These are phyloP conservation scores for Eutypella sp. DNA, from an alignment of 2,329 filamentous ascomycete genomes.

Conservation along the genomic window DNA sequence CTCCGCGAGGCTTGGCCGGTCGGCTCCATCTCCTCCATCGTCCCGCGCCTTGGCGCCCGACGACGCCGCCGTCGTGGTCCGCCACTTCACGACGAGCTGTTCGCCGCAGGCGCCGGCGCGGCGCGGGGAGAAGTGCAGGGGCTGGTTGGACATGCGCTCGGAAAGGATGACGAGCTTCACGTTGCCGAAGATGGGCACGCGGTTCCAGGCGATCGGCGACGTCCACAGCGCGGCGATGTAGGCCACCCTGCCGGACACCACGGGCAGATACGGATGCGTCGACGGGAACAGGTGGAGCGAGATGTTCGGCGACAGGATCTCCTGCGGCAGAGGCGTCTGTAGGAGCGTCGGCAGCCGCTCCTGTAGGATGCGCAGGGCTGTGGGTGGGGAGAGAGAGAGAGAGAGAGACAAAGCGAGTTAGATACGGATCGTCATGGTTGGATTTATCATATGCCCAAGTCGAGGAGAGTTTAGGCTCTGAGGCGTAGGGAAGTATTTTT, in stretches of 20 bases:
- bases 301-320: conserved; percentile 72
- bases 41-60: conserved; percentile 38
- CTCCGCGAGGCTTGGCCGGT: conserved; percentile 22
- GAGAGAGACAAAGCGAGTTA: conserved; percentile 1
- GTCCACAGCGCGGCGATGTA: conserved; percentile 96
- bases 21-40: conserved; percentile 3
- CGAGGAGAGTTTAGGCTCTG: neutral
- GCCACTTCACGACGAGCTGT: conserved; percentile 88
- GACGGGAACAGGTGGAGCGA: conserved; percentile 66
- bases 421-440: conserved; percentile 5
- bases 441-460: neutral
- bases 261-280: conserved; percentile 83
- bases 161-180: conserved; percentile 82
- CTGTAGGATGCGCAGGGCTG: conserved; percentile 61
- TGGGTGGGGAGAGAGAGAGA: conserved; percentile 6
- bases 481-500: neutral
- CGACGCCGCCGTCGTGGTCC: conserved; percentile 57
- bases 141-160: conserved; percentile 74
- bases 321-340: conserved; percentile 63
- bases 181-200: conserved; percentile 84
- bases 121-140: conserved; percentile 41
- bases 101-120: conserved; percentile 59
- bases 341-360: conserved; percentile 62
- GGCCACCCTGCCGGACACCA: conserved; percentile 83
- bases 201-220: conserved; percentile 91